Base-by-base conservation (phyloP, 768 basidiomycete species). In the Mycena venus region DNA sequence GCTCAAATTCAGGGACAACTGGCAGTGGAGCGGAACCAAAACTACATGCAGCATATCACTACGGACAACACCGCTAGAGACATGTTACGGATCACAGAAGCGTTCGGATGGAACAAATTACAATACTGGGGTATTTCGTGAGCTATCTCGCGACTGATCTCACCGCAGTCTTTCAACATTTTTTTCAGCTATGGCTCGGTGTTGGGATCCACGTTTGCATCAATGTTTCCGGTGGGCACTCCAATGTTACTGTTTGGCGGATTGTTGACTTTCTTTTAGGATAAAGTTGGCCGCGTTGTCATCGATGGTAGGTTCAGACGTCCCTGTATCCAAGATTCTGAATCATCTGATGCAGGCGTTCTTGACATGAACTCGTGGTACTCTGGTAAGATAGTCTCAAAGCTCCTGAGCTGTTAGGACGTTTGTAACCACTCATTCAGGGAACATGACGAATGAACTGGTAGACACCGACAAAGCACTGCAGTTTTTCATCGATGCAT, bases 401-500 rank as follows among this genome's bases (percentile, higher is more conserved):
- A 7, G n/a, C n/a, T n/a, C 19, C 12, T 44, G 14, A 14, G 19
- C 15, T 44, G n/a, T 15, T 4, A 7, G 14, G 42, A 19, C 15
- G 12, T 7, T 21, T 8, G 19, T 44, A n/a, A n/a, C n/a, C n/a
- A 31, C 6, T 38, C 10, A 10, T 11, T 11, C 51, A 71, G 49
- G 70, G 58, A 67, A 64, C 27, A 74, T 70, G 73, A 58, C 59
- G 11, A 79, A 76, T 58, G 70, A 73, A 75, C 47, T 80, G 17
- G 31, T 63, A 11, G 76, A 80, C 44, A 74, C 76, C 36, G 73
- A 79, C 58, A 69, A 67, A n/a, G 70, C 69, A 19, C 32, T 80
- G 19, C 66, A 80, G 49, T 29, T 32, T 2, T 80, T 80, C 73
- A 78, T 78, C 67, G 53, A 68, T 29, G 63, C 62, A 17, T 80